Evolutionary conservation across 2,329 filamentous ascomycete genomes (phyloP), one percentile per base, ranked within the genome.

Genomic region (Blastomyces gilchristii): DNA sequence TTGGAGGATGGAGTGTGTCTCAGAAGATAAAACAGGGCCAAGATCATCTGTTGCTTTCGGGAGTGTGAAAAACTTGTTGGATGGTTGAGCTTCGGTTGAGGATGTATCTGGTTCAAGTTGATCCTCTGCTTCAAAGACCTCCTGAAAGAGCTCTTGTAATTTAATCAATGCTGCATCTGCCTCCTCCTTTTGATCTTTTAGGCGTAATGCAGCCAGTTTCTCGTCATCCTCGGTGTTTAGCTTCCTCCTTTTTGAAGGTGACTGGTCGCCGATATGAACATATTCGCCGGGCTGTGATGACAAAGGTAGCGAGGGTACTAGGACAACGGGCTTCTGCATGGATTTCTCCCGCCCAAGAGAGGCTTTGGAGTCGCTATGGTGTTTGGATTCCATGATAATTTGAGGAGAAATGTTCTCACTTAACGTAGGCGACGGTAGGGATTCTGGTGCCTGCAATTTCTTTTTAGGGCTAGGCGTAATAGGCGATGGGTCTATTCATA

Each of bases 91-190:
- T n/a, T 74, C 68, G 22, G 69, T 67, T 58, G 72, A 74, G 28
- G 78, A 79, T 7, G 71, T 83, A 74, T 82, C 85, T 65, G 75
- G 80, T 75, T 81, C 86, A 63, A 81, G 80, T 72, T 85, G 83
- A 69, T 91, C 87, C 71, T 96, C 91, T 5, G 88, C 88, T 66
- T 89, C 83, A 68, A 92, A 91, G 18, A 96, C 82, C 31, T 87
- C 85, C 61, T 85, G 80, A 3, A 95, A 79, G 58, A 91, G 82
- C 47, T 83, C 82, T 63, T 88, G 83, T 14, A 99, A 78, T 62
- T 87, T 85, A 61, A 87, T 79, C 56, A 92, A 81, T 53, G 90
- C 88, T 12, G 85, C 82, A 68, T 96, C 87, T 4, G 88, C 89
- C 70, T 91, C 87, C 69, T 95, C 87, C 60, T 88, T 87, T 73